Base-by-base conservation (phyloP, 768 basidiomycete species). In the Hygrophoropsis aurantiaca region DNA sequence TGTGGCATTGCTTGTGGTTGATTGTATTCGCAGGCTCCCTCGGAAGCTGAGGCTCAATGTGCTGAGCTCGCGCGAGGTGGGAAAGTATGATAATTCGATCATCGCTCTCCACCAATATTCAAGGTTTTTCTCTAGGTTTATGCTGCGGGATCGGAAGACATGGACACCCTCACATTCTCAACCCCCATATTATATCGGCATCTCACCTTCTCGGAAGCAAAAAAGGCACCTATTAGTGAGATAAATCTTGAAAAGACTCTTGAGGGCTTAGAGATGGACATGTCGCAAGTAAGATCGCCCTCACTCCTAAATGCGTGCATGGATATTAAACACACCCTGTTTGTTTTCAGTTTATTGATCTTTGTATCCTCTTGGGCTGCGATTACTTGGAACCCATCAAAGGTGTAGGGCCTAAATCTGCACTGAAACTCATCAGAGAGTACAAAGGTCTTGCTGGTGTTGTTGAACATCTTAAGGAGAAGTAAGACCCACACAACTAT, bases 361-460 rank as follows among this genome's bases (percentile, higher is more conserved):
- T 99, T 4, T 99, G 95, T 61, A 88, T 99, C 54, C 78, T 99
- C 8, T 83, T 98, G 32, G 97, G 97, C 4, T 99, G 97, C 50
- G 97, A 99, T 62, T 99, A 99, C 68, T 84, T 99, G 48, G 97
- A 99, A 64, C 97, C 97, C n/a, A 93, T 97, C 63, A 94, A 85
- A 66, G 97, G 97, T 2, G 73, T 99, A 35, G 97, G 97, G 21
- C 94, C 97, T 11, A 97, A 97, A 65, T 92, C 85, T 11, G 97
- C 95, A 3, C 73, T 97, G 42, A 99, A 98, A 68, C 79, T 97
- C 25, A 77, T 98, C 36, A 75, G 88, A 52, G 95, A 99, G 60
- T 72, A 90, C 49, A 84, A 84, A 8, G 74, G 76, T 9, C 75
- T 99, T 16, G 80, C 75, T 36, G 77, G 74, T 3, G 85, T 97